Conservation (phyloP, 805 yeast genomes). For the Candida boleticola region DNA sequence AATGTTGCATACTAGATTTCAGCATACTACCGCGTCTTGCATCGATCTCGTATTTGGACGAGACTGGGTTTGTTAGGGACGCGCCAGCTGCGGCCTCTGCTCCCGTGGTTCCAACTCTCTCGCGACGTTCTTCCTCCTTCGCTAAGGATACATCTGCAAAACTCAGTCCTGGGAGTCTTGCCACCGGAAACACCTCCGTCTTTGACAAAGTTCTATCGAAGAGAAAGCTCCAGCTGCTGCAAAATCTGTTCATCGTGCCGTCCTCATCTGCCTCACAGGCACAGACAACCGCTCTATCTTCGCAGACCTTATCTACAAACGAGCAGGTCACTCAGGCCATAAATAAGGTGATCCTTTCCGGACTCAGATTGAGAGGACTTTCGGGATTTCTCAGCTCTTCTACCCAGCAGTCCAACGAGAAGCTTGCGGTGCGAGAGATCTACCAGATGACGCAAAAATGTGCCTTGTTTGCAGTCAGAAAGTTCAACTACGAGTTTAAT, state of each 20-base stretch:
- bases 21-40: slow-evolving; percentile 1
- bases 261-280: neutral
- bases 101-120: neutral
- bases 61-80: neutral
- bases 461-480: slow-evolving; percentile 37
- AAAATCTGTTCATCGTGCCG: slow-evolving; percentile 8
- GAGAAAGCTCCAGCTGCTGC: slow-evolving; percentile 18
- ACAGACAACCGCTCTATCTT: slow-evolving; percentile 13
- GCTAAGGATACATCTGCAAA: slow-evolving; percentile 1
- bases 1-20: slow-evolving; percentile 20
- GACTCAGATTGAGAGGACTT: slow-evolving; percentile 41
- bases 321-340: slow-evolving; percentile 34
- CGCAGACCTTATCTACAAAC: slow-evolving; percentile 18
- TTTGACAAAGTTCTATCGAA: slow-evolving; percentile 36
- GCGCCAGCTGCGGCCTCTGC: slow-evolving; percentile 2
- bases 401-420: slow-evolving; percentile 22
- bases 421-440: slow-evolving; percentile 35
- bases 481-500: slow-evolving; percentile 30
- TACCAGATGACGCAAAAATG: slow-evolving; percentile 41
- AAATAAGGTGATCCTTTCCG: slow-evolving; percentile 36
- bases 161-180: neutral
- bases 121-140: slow-evolving; percentile 2
- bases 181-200: slow-evolving; percentile 18
- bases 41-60: neutral
- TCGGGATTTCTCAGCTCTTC: slow-evolving; percentile 17